Evolutionary conservation across 2,329 filamentous ascomycete genomes (phyloP), one percentile per base, ranked within the genome.

Genomic region (Ascocoryne sarcoides): DNA sequence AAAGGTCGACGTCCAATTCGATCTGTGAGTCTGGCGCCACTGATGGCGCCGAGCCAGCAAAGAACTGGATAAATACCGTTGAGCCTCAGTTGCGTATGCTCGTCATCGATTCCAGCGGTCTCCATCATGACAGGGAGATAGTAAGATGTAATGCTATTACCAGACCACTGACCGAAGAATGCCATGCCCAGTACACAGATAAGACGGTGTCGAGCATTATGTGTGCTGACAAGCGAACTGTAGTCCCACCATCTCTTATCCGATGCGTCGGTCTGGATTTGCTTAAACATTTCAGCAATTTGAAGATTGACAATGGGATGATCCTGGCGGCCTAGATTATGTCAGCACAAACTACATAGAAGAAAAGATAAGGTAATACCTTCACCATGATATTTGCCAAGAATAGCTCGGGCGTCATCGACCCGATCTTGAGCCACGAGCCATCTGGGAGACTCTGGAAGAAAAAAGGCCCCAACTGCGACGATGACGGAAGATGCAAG

Each of bases 371-470:
- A 10, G 58, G 56, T 26, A 14, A 66, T 62, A 20, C 70, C 72
- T 32, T 74, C 67, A 8, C 69, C 72, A 42, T 76, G 77, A 49
- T 71, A 79, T 39, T 66, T 69, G 10, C 65, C 66, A 37, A 82
- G 65, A 2, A 70, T 69, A 2, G 64, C 61, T 12, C 70, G 59
- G 0, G 74, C 75, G 40, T 76, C 65, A 10, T 75, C 70, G 12
- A 66, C 61, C 15, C 69, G 67, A 41, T 71, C 67, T 41, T 75
- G 68, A 36, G 69, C 67, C 40, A 76, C 72, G 16, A 79, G 64
- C 75, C 75, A 81, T 42, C 76, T 60, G 1, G 77, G 77, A 3
- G 71, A 76, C 50, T 81, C 76, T 12, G 75, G 74, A 3, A 76
- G 58, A 46, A 73, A 65, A 23, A 65, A 71, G 2, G 64, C 62